Evolutionary conservation across 2,329 filamentous ascomycete species (phyloP), one percentile per base, ranked within the genome.

Genomic region (Sporothrix schenckii): DNA sequence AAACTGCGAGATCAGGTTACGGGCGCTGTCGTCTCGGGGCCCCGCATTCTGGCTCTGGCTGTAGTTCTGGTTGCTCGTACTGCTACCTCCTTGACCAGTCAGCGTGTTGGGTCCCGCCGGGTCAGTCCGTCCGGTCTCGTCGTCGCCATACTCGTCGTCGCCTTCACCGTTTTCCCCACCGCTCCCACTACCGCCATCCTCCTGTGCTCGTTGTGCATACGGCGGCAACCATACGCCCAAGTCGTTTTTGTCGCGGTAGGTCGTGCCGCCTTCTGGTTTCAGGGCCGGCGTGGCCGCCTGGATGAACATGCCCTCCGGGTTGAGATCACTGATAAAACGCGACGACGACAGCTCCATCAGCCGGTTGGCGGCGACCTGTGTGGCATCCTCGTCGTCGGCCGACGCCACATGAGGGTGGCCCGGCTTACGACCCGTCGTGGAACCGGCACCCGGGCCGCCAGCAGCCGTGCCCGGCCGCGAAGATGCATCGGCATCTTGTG

Each of bases 231-330:
- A 88, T 21, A 88, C 83, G 7, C 87, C 87, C 0, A 88, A 81
- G 53, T 86, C 85, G 63, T 84, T 84, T 44, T 83, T 83, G 58
- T 74, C 73, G 7, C 73, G 73, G 63, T 84, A 81, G 0, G 84
- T 83, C 13, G 77, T 77, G 19, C 78, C 78, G 39, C 74, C 74
- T 30, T 78, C 79, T 30, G 74, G 53, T 11, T 56, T 76, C 19
- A 78, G 77, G 60, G 77, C 77, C 30, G 81, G 78, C 69, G 79
- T 81, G 2, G 84, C 85, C 1, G 84, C 86, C 73, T 87, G 85
- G 74, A 87, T 80, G 70, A 89, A 86, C 76, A 88, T 85, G 71
- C 84, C 84, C 75, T 88, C 87, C 1, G 87, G 87, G 73, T 87
- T 89, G 39, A 88, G 75, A 74, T 88, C 86, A 21, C 86, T 86